A percentile compares a stretch with the other conserved stretches of the same genome.
Conservation (phyloP, 1,139 yeast species). For the Pichia sp. region DNA sequence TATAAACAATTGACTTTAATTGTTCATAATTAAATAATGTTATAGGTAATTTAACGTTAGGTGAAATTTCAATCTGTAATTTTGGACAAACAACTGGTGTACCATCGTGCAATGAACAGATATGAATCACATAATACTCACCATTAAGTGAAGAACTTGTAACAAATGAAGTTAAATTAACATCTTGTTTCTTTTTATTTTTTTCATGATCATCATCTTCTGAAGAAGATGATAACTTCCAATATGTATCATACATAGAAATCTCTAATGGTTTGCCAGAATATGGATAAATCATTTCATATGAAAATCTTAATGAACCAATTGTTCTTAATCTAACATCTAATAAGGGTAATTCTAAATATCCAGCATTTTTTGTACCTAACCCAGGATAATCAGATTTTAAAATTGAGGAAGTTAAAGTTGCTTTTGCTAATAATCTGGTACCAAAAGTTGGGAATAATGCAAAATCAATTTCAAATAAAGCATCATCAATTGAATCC, state of each 20-base stretch:
- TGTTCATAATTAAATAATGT: slow-evolving; percentile 40
- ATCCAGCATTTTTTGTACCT: slow-evolving; percentile 33
- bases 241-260: slow-evolving; percentile 89
- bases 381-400: slow-evolving; percentile 36
- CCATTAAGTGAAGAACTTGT: slow-evolving; percentile 91
- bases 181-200: slow-evolving; percentile 7
- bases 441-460: slow-evolving; percentile 94
- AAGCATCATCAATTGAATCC: slow-evolving; percentile 57
- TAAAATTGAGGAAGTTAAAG: slow-evolving; percentile 38
- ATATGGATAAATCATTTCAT: slow-evolving; percentile 85
- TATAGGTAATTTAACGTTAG: slow-evolving; percentile 43
- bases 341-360: slow-evolving; percentile 64
- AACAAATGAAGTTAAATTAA: slow-evolving; percentile 53
- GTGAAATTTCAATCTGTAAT: slow-evolving; percentile 53
- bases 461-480: slow-evolving; percentile 78
- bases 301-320: slow-evolving; percentile 73
- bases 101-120: slow-evolving; percentile 73
- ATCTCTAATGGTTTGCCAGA: slow-evolving; percentile 81
- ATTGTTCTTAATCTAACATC: slow-evolving; percentile 77
- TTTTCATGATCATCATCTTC: slow-evolving; percentile 11
- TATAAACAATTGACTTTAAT: slow-evolving; percentile 36
- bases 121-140: slow-evolving; percentile 62
- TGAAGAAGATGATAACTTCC: slow-evolving; percentile 60
- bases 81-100: slow-evolving; percentile 79
- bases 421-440: slow-evolving; percentile 79